phyloP scores from a whole-genome alignment of 2,329 filamentous ascomycete genomes.

The Aspergillus ochraceoroseus region DNA sequence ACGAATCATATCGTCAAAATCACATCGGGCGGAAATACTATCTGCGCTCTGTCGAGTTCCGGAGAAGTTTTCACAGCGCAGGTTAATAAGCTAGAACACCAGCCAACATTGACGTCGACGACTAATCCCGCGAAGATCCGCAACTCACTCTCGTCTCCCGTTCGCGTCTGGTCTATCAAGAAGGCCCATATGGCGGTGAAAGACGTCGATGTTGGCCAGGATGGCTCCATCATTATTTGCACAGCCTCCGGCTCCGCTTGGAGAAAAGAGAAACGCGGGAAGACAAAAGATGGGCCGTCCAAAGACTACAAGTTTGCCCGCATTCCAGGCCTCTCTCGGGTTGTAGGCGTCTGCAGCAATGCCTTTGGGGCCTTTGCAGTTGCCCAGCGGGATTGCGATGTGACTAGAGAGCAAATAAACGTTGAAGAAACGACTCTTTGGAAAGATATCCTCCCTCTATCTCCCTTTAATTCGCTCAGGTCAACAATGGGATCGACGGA shows the following conservation, averaged over 20 bases:
- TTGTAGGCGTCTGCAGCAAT: conserved; percentile 78
- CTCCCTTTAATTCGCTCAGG: conserved; percentile 61
- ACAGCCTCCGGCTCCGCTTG: conserved; percentile 91
- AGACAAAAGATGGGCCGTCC: conserved; percentile 67
- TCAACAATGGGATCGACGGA: conserved; percentile 40
- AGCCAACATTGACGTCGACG: conserved; percentile 64
- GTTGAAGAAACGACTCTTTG: conserved; percentile 65
- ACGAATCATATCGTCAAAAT: conserved; percentile 70
- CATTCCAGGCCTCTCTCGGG: conserved; percentile 79
- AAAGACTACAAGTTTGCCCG: conserved; percentile 96
- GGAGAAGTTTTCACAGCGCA: conserved; percentile 86
- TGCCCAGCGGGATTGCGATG: conserved; percentile 75
- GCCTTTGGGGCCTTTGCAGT: conserved; percentile 86
- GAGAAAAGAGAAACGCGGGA: conserved; percentile 76
- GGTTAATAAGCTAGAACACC: conserved; percentile 63
- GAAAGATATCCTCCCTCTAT: conserved; percentile 65
- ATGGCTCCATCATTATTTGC: conserved; percentile 90
- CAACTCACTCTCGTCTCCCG: conserved; percentile 69
- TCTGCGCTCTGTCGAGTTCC: conserved; percentile 76
- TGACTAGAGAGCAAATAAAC: conserved; percentile 66
- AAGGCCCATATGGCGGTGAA: conserved; percentile 78
- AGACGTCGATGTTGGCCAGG: conserved; percentile 83
- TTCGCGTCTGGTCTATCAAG: conserved; percentile 81
- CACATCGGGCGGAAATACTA: conserved; percentile 80
- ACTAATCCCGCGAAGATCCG: conserved; percentile 90